Base-by-base conservation (phyloP, 805 yeast species). In the Wickerhamomyces rabaulensis region DNA sequence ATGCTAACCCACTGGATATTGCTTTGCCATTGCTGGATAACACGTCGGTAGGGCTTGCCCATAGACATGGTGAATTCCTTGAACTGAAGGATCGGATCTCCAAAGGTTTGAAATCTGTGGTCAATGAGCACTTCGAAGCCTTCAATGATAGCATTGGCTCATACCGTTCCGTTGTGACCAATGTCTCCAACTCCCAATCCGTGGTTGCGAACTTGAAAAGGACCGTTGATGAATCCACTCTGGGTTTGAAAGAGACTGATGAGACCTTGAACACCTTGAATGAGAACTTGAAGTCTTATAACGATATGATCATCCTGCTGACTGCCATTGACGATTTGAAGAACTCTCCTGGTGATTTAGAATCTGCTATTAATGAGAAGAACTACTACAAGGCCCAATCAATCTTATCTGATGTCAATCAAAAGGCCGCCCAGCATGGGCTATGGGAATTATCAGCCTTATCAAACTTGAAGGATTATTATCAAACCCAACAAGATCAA, bases 21-120 rank as follows among this genome's bases (percentile, higher is more conserved):
- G 97, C 97, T 0, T 70, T 92, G 36, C 81, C 91, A 1, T 70
- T 94, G 47, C 69, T 90, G 57, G 97, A 92, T 64, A 84, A 82
- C 56, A 81, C 95, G 2, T 86, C 96, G 0, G 94, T 90, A n/a
- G 98, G 98, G 0, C 67, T 87, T 56, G 95, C 96, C 0, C 84
- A 82, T 56, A 78, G 83, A 49, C 73, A 74, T 48, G 73, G 73
- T 2, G 90, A 87, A 50, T 92, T 92, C 54, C 69, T 74, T 39
- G 74, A 75, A 41, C 64, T 89, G 40, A 79, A 83, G 50, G 68
- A 69, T 21, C 69, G 76, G 44, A 75, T 91, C 12, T 77, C 82
- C 15, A 61, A 61, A 16, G 76, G 81, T 22, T 69, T 92, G 44
- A 77, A 83, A 49, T 67, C 65, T 21, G 87, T 91, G 2, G 97